Percentiles rank a stretch among this genome's conserved stretches.
These are phyloP conservation scores for Graphium sp. DNA, from an alignment of 2,329 filamentous ascomycete species.

Conservation along the genomic window DNA sequence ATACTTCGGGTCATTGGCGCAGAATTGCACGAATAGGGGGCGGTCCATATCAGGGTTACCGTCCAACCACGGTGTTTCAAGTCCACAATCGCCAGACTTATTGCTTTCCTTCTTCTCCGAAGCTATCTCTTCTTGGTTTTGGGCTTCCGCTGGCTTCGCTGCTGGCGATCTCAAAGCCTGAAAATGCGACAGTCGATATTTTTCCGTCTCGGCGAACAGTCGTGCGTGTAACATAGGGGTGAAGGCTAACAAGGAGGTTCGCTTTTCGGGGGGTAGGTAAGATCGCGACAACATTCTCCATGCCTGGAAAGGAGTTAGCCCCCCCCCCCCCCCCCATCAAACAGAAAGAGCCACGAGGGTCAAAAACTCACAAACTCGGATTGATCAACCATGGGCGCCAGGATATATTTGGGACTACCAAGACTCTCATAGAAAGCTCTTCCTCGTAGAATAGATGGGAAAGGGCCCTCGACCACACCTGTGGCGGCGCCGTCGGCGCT, in stretches of 20 bases:
- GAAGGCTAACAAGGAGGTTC: constrained; percentile 62
- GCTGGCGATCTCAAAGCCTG: constrained; percentile 37
- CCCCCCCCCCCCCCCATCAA: neutral
- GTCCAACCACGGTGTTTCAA: constrained; percentile 47
- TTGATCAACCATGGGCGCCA: constrained; percentile 97
- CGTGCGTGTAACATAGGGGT: constrained; percentile 94
- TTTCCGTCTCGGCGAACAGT: constrained; percentile 60
- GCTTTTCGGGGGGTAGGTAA: constrained; percentile 55
- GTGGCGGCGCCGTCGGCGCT: neutral
- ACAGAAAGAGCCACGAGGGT: neutral
- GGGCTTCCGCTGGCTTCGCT: constrained; percentile 4
- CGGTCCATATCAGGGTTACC: constrained; percentile 74
- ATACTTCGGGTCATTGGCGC: constrained; percentile 70
- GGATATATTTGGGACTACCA: constrained; percentile 74
- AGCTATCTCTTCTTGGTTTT: neutral
- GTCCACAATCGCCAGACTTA: too few species aligned
- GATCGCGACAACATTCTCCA: constrained; percentile 95
- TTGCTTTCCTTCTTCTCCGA: constrained; percentile 6
- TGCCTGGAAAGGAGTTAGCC: constrained; percentile 37
- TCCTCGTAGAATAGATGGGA: constrained; percentile 61
- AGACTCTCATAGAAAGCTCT: constrained; percentile 90
- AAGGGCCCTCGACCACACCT: neutral
- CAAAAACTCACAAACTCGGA: constrained; percentile 70
- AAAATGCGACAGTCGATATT: constrained; percentile 69
- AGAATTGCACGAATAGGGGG: constrained; percentile 92